Evolutionary conservation across 2,329 filamentous ascomycete species (phyloP).

Genomic region (Mollisiaceae sp.): DNA sequence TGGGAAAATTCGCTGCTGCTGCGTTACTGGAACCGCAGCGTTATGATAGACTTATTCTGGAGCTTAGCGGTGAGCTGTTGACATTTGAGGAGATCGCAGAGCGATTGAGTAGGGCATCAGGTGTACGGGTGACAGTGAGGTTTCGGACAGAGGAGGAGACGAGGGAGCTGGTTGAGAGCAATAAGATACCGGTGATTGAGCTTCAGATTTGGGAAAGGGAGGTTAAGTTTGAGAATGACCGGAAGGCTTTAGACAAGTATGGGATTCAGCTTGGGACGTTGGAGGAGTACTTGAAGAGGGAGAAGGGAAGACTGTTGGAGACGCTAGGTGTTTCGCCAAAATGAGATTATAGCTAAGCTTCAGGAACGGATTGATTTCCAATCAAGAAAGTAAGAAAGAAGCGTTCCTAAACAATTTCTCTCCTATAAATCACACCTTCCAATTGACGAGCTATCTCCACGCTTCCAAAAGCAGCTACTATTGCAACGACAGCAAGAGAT

Average conservation of each 20-base stretch:
- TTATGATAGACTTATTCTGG: conserved; percentile 10
- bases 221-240: background rate
- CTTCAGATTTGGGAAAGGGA: background rate
- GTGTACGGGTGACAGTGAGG: background rate
- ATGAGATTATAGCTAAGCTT: background rate
- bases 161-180: background rate
- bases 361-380: too few species aligned
- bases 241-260: background rate
- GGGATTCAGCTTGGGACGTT: background rate
- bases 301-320: background rate
- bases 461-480: too few species aligned
- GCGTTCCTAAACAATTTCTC: too few species aligned
- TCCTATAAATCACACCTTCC: too few species aligned
- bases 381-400: too few species aligned
- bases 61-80: background rate
- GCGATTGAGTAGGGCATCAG: background rate
- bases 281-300: background rate
- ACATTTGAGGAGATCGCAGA: background rate
- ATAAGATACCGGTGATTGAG: background rate
- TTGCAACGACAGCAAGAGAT: too few species aligned
- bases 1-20: conserved; percentile 28
- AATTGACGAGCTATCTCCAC: too few species aligned
- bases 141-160: background rate
- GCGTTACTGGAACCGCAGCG: conserved; percentile 27
- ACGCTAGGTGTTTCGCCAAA: background rate